phyloP scores from a whole-genome alignment of 2,329 filamentous ascomycete species.

The Paracorniculantispora psalliotae region DNA sequence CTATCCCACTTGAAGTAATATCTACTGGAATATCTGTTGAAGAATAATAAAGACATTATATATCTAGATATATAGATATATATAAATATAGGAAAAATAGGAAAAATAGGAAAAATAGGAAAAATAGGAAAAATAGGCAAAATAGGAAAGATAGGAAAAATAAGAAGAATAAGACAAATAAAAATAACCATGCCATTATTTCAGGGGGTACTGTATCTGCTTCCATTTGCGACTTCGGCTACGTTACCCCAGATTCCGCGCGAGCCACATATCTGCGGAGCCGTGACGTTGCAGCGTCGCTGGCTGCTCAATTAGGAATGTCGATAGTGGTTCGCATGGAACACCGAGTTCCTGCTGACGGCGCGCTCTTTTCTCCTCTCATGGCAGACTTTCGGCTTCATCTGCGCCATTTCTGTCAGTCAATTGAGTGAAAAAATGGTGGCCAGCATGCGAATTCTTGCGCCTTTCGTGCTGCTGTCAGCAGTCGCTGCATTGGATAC shows the following conservation, averaged over 20 bases:
- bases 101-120: no score
- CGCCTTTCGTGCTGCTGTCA: background rate
- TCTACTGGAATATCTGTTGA: no score
- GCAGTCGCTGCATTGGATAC: conserved; percentile 25
- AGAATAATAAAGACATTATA: no score
- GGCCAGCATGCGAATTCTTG: background rate
- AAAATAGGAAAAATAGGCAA: no score
- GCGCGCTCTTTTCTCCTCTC: background rate
- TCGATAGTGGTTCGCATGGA: background rate
- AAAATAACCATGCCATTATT: background rate
- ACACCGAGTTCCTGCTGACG: background rate
- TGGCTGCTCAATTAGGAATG: background rate
- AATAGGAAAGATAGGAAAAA: no score
- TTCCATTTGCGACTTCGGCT: background rate
- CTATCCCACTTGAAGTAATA: no score
- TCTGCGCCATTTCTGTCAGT: background rate
- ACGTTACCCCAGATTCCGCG: background rate
- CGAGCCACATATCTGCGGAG: background rate
- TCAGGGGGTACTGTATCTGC: background rate
- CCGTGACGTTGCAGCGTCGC: background rate
- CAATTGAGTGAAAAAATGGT: background rate
- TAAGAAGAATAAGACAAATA: no score
- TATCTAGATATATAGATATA: no score
- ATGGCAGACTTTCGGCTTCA: background rate
- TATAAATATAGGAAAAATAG: no score